Conservation (phyloP, 768 basidiomycete genomes). For the Russula olivacea region DNA sequence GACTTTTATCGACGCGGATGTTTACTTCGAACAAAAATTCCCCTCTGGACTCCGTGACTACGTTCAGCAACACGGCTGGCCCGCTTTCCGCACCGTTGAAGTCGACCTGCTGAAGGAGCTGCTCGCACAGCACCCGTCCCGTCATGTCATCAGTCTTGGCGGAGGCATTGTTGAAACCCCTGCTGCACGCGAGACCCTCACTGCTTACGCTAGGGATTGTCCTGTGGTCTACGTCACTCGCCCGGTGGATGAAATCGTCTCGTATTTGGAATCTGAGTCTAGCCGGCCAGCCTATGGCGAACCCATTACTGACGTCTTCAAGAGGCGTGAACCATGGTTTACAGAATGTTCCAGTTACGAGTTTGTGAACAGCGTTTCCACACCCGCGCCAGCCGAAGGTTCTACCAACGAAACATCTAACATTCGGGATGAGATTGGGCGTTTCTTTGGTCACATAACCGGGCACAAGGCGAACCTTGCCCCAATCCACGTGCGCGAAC, state of each 20-base stretch:
- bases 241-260: slow-evolving; percentile 72
- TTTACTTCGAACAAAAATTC: slow-evolving; percentile 61
- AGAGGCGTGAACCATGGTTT: slow-evolving; percentile 83
- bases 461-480: slow-evolving; percentile 63
- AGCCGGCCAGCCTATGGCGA: slow-evolving; percentile 87
- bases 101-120: slow-evolving; percentile 61
- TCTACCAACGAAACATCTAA: slow-evolving; percentile 30
- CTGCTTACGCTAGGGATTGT: slow-evolving; percentile 56
- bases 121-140: slow-evolving; percentile 46
- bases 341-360: slow-evolving; percentile 73
- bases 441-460: slow-evolving; percentile 88
- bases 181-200: slow-evolving; percentile 64
- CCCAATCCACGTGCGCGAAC: slow-evolving; percentile 44
- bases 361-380: slow-evolving; percentile 68
- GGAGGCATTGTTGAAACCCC: slow-evolving; percentile 92
- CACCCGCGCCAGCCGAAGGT: slow-evolving; percentile 24
- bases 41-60: slow-evolving; percentile 61
- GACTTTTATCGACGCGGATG: slow-evolving; percentile 80
- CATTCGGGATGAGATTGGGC: slow-evolving; percentile 55
- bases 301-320: slow-evolving; percentile 75
- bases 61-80: slow-evolving; percentile 82
- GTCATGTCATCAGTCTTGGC: slow-evolving; percentile 82
- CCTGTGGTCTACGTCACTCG: slow-evolving; percentile 83
- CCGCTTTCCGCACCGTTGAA: slow-evolving; percentile 82
- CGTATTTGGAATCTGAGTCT: slow-evolving; percentile 70